Percentiles rank a stretch among this genome's conserved stretches.
Conservation (phyloP, 345 rosid species). For the Laguncularia racemosa region DNA sequence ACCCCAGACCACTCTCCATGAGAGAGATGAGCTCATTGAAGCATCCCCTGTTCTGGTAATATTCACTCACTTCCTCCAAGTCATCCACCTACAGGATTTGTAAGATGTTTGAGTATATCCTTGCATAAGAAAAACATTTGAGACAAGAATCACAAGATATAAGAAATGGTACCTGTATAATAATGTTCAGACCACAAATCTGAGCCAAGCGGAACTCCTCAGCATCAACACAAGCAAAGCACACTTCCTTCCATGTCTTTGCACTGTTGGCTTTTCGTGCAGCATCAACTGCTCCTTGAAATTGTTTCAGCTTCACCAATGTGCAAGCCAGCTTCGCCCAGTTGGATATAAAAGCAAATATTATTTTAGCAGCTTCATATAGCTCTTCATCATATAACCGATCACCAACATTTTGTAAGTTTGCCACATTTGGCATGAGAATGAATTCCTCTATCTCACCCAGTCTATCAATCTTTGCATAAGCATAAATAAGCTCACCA, state of each 20-base stretch:
- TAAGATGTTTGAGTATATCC: not conserved
- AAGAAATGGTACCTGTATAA: conserved; percentile 59
- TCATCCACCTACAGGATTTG: conserved; percentile 78
- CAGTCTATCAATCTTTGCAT: conserved; percentile 93
- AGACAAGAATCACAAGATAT: not conserved
- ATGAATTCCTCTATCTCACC: conserved; percentile 91
- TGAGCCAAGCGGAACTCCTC: conserved; percentile 99
- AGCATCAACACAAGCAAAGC: conserved; percentile 99
- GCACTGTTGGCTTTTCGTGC: conserved; percentile 99
- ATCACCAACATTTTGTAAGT: conserved; percentile 90
- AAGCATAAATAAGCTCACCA: conserved; percentile 88
- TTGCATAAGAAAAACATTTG: not conserved
- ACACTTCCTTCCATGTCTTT: conserved; percentile 98
- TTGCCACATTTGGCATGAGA: conserved; percentile 98
- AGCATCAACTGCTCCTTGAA: conserved; percentile 99
- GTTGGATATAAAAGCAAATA: conserved; percentile 91
- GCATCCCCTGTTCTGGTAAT: conserved; percentile 94
- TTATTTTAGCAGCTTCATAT: conserved; percentile 94
- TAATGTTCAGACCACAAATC: conserved; percentile 93
- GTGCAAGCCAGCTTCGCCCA: conserved; percentile 98
- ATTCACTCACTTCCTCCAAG: conserved; percentile 94
- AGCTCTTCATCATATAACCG: conserved; percentile 78
- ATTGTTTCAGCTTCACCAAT: conserved; percentile 87
- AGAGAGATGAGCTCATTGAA: conserved; percentile 95
- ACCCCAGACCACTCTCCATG: conserved; percentile 97